A percentile compares a stretch with the other conserved stretches of the same genome.
These are phyloP conservation scores for Aotearoamyces nothofagi DNA, from an alignment of 2,329 filamentous ascomycete genomes.

Conservation along the genomic window DNA sequence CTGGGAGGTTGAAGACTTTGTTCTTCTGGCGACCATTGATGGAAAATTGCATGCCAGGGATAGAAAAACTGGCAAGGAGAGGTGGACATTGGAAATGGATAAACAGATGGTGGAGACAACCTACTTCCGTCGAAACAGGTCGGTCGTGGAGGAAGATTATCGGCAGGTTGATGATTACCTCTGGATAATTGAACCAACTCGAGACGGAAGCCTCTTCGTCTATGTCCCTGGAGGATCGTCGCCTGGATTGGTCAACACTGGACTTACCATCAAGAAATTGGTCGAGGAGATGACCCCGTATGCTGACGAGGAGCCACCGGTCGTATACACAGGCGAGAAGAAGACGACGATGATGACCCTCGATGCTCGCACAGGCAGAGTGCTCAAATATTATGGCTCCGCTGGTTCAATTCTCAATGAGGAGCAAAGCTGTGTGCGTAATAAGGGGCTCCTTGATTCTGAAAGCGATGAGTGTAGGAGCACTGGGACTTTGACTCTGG, in stretches of 20 bases:
- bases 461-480: constrained; percentile 64
- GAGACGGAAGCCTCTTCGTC: constrained; percentile 75
- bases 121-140: constrained; percentile 59
- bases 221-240: constrained; percentile 54
- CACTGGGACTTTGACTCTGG: constrained; percentile 66
- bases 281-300: constrained; percentile 75
- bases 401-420: constrained; percentile 52
- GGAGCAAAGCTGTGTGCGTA: constrained; percentile 59
- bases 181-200: constrained; percentile 89
- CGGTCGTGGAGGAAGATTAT: constrained; percentile 40
- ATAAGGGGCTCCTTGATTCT: constrained; percentile 39
- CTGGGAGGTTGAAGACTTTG: constrained; percentile 99
- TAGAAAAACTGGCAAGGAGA: constrained; percentile 67
- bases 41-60: constrained; percentile 88
- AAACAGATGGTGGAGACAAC: constrained; percentile 83
- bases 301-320: constrained; percentile 55
- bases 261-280: constrained; percentile 68
- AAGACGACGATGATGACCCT: constrained; percentile 80
- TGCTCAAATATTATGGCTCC: constrained; percentile 74
- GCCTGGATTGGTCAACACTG: constrained; percentile 47
- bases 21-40: constrained; percentile 99
- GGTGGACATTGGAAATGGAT: constrained; percentile 75
- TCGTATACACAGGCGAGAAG: constrained; percentile 86
- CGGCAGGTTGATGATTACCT: constrained; percentile 68
- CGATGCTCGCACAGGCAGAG: constrained; percentile 69